Evolutionary conservation across 768 basidiomycete genomes (phyloP).

Genomic region (Boletus bicolor): DNA sequence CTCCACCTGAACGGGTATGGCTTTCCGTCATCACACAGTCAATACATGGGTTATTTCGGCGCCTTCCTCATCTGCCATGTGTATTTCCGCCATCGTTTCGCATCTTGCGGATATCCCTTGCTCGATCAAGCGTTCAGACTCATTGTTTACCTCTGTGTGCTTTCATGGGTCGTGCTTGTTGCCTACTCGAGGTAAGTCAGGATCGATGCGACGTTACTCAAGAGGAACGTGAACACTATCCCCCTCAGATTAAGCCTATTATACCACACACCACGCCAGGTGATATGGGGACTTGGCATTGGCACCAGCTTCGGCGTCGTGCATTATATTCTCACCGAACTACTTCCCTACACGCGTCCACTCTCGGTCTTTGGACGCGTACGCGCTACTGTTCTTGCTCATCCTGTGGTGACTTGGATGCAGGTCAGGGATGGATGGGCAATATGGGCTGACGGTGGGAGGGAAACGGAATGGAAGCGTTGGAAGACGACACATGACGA

Average conservation of each 20-base stretch:
- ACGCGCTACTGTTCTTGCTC: conserved; percentile 48
- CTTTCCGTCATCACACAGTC: conserved; percentile 86
- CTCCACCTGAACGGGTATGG: conserved; percentile 61
- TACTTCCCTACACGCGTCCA: conserved; percentile 55
- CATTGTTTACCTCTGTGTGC: conserved; percentile 46
- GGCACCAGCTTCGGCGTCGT: conserved; percentile 52
- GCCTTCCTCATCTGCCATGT: conserved; percentile 75
- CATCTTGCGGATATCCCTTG: conserved; percentile 45
- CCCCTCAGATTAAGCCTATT: conserved; percentile 56
- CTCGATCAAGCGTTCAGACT: conserved; percentile 53
- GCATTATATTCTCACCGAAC: conserved; percentile 56
- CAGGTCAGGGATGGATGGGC: conserved; percentile 80
- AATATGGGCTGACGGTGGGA: conserved; percentile 76
- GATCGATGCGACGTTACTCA: background rate
- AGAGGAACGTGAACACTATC: background rate
- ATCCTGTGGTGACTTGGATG: conserved; percentile 61
- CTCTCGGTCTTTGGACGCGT: conserved; percentile 48
- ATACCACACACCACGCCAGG: conserved; percentile 73
- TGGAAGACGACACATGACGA: conserved; percentile 64
- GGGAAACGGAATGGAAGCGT: conserved; percentile 62
- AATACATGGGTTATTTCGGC: conserved; percentile 87
- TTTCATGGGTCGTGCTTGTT: conserved; percentile 58
- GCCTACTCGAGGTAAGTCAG: conserved; percentile 74
- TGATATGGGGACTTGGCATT: conserved; percentile 70
- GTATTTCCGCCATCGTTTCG: conserved; percentile 63